A percentile compares a stretch with the other conserved stretches of the same genome.
Evolutionary conservation across 495 filamentous ascomycete species (phyloP).

Genomic region (Podospora didyma): DNA sequence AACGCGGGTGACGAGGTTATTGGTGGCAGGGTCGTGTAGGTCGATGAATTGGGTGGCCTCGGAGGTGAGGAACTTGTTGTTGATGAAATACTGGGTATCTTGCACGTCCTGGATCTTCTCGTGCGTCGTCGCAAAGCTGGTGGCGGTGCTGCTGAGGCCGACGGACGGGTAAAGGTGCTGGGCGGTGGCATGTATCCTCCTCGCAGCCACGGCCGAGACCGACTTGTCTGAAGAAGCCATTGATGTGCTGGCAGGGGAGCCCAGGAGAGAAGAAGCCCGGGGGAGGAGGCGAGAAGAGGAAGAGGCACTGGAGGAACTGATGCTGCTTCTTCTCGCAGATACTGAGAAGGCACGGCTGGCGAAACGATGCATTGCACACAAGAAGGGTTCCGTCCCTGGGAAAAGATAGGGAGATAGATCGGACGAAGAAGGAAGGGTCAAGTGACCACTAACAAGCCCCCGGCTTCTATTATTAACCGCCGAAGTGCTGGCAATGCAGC

Average conservation of each 20-base stretch:
- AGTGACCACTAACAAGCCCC: background rate
- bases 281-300: constrained; percentile 13
- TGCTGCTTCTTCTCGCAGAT: constrained; percentile 29
- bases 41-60: constrained; percentile 81
- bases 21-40: constrained; percentile 91
- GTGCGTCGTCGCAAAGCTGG: constrained; percentile 77
- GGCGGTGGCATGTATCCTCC: constrained; percentile 58
- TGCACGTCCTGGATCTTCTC: constrained; percentile 66
- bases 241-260: constrained; percentile 20
- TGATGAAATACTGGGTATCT: constrained; percentile 85
- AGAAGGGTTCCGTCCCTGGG: background rate
- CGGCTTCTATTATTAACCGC: constrained; percentile 10
- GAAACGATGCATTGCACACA: constrained; percentile 37
- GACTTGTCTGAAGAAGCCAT: constrained; percentile 34
- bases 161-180: constrained; percentile 48
- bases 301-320: background rate
- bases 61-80: constrained; percentile 84
- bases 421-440: background rate
- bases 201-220: constrained; percentile 25
- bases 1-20: constrained; percentile 96
- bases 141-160: constrained; percentile 56
- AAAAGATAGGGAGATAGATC: background rate
- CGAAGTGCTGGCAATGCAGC: constrained; percentile 2
- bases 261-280: constrained; percentile 14
- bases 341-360: constrained; percentile 28